Evolutionary conservation across 2,329 filamentous ascomycete species (phyloP).

Genomic region (Cryoendolithus antarcticus): DNA sequence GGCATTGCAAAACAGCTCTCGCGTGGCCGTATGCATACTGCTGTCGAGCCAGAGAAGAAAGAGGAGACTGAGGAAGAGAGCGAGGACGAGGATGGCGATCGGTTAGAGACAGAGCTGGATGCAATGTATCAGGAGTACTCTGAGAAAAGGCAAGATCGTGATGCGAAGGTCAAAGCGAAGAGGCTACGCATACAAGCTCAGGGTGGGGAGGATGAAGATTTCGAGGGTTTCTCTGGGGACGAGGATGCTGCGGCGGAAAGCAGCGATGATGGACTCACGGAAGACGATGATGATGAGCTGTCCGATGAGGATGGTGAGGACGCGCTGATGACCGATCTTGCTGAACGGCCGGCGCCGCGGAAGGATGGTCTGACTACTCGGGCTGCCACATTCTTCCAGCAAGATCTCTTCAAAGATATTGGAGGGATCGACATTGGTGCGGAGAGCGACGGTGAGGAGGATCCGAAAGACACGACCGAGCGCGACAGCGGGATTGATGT

Average conservation of each 20-base stretch:
- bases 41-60: conserved; percentile 41
- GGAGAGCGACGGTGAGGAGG: conserved; percentile 29
- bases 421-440: conserved; percentile 51
- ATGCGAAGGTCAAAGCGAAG: conserved; percentile 85
- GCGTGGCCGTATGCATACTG: conserved; percentile 65
- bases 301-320: conserved; percentile 41
- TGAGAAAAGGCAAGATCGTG: conserved; percentile 62
- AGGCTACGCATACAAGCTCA: conserved; percentile 58
- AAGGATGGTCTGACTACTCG: conserved; percentile 61
- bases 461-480: conserved; percentile 28
- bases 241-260: conserved; percentile 42
- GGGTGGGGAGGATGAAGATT: conserved; percentile 59
- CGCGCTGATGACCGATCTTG: conserved; percentile 49
- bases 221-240: conserved; percentile 68
- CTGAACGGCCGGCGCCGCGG: conserved; percentile 28
- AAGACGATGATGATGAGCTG: conserved; percentile 51
- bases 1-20: conserved; percentile 54
- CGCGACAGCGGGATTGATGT: conserved; percentile 32
- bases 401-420: conserved; percentile 85
- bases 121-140: conserved; percentile 76
- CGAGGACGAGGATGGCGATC: conserved; percentile 61
- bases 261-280: conserved; percentile 41
- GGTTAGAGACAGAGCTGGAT: conserved; percentile 74
- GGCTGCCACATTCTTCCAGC: conserved; percentile 81
- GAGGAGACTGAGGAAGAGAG: conserved; percentile 33